Conservation (phyloP, 805 yeast species). For the Candida chilensis region DNA sequence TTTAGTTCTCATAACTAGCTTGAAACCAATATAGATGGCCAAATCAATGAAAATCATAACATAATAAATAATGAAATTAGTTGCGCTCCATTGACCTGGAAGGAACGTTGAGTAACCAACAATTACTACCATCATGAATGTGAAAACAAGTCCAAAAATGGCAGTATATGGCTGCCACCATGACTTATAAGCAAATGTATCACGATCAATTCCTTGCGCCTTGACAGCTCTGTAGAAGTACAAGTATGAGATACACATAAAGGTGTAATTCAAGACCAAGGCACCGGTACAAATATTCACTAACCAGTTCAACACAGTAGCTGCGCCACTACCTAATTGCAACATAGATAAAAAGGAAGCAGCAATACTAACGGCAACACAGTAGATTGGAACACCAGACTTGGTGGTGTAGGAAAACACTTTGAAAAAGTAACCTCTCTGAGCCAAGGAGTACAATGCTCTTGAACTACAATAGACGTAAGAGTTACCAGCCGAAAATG, state of each 20-base stretch:
- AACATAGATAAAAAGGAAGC: conserved; percentile 21
- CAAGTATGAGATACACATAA: conserved; percentile 48
- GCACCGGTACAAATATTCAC: conserved; percentile 65
- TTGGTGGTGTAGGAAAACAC: conserved; percentile 52
- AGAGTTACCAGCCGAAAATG: conserved; percentile 81
- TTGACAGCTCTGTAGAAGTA: conserved; percentile 53
- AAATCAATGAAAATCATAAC: conserved; percentile 57
- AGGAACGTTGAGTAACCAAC: conserved; percentile 68
- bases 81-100: conserved; percentile 54
- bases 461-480: conserved; percentile 65
- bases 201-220: conserved; percentile 41
- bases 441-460: conserved; percentile 60
- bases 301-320: conserved; percentile 63
- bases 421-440: conserved; percentile 65
- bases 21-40: conserved; percentile 39
- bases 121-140: conserved; percentile 43
- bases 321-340: conserved; percentile 44
- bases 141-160: conserved; percentile 33
- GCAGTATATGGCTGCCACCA: conserved; percentile 59
- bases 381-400: conserved; percentile 61
- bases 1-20: conserved; percentile 37
- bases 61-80: conserved; percentile 60
- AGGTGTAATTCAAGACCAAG: conserved; percentile 52
- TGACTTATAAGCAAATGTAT: conserved; percentile 36
- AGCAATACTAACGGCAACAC: conserved; percentile 39